Conservation (phyloP, 2,329 filamentous ascomycete genomes). For the Xylaria sp. region DNA sequence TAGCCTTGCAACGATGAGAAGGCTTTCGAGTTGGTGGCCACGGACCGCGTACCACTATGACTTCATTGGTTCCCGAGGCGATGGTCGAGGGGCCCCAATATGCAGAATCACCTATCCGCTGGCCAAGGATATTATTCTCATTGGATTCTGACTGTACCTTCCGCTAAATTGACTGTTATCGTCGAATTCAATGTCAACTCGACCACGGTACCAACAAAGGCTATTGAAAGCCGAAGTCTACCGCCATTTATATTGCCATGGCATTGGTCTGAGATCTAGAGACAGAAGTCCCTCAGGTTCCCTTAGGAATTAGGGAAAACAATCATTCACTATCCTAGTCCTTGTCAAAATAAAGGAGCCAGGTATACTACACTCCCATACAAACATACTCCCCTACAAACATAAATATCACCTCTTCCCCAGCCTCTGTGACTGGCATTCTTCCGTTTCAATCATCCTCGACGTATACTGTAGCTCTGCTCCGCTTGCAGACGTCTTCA, state of each 20-base stretch:
- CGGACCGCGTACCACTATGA: neutral
- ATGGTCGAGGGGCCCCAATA: neutral
- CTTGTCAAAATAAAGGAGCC: no score
- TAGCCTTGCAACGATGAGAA: conserved; percentile 4
- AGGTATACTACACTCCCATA: no score
- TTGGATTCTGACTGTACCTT: conserved; percentile 1
- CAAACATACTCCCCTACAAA: no score
- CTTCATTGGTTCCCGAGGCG: neutral
- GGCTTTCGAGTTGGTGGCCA: conserved; percentile 11
- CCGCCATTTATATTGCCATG: conserved; percentile 9
- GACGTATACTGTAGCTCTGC: no score
- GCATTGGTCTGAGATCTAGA: conserved; percentile 14
- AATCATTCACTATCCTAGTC: neutral
- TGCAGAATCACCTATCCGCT: neutral
- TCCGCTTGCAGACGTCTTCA: no score
- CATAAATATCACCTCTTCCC: no score
- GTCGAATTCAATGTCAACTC: conserved; percentile 9
- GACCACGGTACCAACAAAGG: neutral
- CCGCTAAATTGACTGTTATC: neutral
- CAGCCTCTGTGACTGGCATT: no score
- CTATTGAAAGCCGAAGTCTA: neutral
- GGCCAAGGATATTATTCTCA: neutral
- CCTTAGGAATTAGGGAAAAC: neutral
- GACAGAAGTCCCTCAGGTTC: neutral
- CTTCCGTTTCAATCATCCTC: no score